Conservation (phyloP, 75 land plant species). For the Cunninghamia lanceolata region DNA sequence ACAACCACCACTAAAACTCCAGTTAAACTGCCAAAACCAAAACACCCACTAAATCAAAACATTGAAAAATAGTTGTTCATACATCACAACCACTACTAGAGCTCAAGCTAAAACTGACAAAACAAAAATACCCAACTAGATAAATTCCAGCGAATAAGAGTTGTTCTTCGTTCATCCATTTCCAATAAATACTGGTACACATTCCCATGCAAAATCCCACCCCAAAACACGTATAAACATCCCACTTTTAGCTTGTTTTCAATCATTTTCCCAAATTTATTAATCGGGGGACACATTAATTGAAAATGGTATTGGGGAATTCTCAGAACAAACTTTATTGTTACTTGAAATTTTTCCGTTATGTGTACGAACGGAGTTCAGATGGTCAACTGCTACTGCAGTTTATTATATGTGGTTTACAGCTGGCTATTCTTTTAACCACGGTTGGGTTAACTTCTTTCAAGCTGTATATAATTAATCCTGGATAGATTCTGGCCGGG, state of each 20-base stretch:
- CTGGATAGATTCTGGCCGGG: not conserved
- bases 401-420: not conserved
- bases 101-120: not conserved
- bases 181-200: not conserved
- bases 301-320: not conserved
- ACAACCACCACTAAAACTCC: not conserved
- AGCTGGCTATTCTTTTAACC: not conserved
- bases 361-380: not conserved
- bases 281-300: not conserved
- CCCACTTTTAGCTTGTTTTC: not conserved
- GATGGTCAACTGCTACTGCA: conserved; percentile 6
- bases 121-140: not conserved
- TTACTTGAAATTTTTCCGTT: not conserved
- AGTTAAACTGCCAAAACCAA: not conserved
- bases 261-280: not conserved
- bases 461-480: not conserved
- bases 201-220: not conserved
- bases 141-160: not conserved
- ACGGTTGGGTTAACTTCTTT: not conserved
- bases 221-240: not conserved
- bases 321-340: not conserved
- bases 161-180: not conserved
- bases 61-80: not conserved
- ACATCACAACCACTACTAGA: not conserved
- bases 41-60: not conserved